phyloP scores from a whole-genome alignment of 2,329 filamentous ascomycete genomes.

The Beauveria australis region DNA sequence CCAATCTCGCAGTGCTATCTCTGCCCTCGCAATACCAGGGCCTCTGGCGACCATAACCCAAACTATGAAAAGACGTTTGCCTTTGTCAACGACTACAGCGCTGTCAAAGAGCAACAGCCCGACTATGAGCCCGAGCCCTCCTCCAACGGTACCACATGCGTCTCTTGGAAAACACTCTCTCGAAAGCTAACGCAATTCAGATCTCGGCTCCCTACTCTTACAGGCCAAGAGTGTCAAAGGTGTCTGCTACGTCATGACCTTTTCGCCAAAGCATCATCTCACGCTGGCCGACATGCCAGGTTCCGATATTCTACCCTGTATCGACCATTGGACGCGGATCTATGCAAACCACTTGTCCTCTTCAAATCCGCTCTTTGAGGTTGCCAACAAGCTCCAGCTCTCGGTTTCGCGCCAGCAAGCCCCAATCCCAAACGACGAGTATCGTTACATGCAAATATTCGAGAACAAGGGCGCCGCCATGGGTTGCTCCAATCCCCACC shows the following conservation, averaged over 20 bases:
- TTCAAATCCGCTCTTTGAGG: slow-evolving; percentile 50
- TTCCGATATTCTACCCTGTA: slow-evolving; percentile 68
- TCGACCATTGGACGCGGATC: slow-evolving; percentile 86
- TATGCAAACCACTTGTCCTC: slow-evolving; percentile 76
- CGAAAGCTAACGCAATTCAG: slow-evolving; percentile 31
- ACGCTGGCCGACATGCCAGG: slow-evolving; percentile 86
- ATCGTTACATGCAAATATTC: slow-evolving; percentile 98
- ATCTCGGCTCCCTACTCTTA: slow-evolving; percentile 67
- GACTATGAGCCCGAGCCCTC: slow-evolving; percentile 52
- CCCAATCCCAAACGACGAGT: slow-evolving; percentile 58
- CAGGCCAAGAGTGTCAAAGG: slow-evolving; percentile 81
- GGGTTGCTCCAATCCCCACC: slow-evolving; percentile 98
- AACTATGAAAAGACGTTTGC: slow-evolving; percentile 81
- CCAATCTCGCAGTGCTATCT: slow-evolving; percentile 67
- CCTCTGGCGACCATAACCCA: slow-evolving; percentile 79
- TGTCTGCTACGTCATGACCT: slow-evolving; percentile 94
- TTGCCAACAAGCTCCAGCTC: slow-evolving; percentile 32
- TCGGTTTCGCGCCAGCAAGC: slow-evolving; percentile 28
- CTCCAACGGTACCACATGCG: slow-evolving; percentile 24
- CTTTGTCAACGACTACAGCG: slow-evolving; percentile 96
- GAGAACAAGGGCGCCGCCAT: slow-evolving; percentile 98
- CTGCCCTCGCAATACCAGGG: slow-evolving; percentile 84
- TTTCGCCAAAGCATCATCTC: slow-evolving; percentile 81
- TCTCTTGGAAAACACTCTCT: neutral
- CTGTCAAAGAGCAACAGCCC: slow-evolving; percentile 87